A percentile compares a stretch with the other conserved stretches of the same genome.
These are phyloP conservation scores for Macrophomina tecta DNA, from an alignment of 2,329 filamentous ascomycete species.

Conservation along the genomic window DNA sequence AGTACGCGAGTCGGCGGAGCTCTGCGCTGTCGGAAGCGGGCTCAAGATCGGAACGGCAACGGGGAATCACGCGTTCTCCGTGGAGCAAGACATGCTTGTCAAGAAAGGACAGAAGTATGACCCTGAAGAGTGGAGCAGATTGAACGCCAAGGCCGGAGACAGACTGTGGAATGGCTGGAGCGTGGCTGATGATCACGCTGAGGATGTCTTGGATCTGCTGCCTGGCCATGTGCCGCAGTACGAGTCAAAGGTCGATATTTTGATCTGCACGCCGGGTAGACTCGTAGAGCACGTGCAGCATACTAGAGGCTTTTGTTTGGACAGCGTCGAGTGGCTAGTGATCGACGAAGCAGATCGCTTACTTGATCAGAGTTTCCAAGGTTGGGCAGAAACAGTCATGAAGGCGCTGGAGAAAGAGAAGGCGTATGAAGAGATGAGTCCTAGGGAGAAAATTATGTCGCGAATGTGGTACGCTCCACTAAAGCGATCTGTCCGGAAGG, in stretches of 20 bases:
- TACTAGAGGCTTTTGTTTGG: conserved; percentile 80
- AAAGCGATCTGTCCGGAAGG: conserved; percentile 68
- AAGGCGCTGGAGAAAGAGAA: conserved; percentile 62
- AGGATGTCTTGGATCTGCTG: conserved; percentile 51
- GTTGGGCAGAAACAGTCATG: conserved; percentile 80
- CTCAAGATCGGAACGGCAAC: conserved; percentile 82
- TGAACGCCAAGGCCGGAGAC: conserved; percentile 51
- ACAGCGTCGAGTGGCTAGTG: conserved; percentile 83
- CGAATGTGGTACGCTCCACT: conserved; percentile 46
- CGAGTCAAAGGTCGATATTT: conserved; percentile 78
- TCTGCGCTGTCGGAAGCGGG: conserved; percentile 73
- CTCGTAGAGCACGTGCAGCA: conserved; percentile 88
- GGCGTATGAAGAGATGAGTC: conserved; percentile 53
- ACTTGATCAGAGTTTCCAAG: conserved; percentile 88
- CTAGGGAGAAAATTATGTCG: conserved; percentile 60
- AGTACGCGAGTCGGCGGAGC: conserved; percentile 72
- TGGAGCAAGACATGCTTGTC: conserved; percentile 68
- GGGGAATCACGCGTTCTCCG: conserved; percentile 75
- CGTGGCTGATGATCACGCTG: conserved; percentile 12
- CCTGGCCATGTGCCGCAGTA: conserved; percentile 69
- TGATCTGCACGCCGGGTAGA: conserved; percentile 90
- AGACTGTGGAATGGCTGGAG: conserved; percentile 37
- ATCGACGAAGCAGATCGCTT: conserved; percentile 95
- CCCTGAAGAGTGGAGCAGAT: conserved; percentile 61
- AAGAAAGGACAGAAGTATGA: conserved; percentile 67